phyloP scores from a whole-genome alignment of 202 grass and related monocot species.

The Carex arenaria region DNA sequence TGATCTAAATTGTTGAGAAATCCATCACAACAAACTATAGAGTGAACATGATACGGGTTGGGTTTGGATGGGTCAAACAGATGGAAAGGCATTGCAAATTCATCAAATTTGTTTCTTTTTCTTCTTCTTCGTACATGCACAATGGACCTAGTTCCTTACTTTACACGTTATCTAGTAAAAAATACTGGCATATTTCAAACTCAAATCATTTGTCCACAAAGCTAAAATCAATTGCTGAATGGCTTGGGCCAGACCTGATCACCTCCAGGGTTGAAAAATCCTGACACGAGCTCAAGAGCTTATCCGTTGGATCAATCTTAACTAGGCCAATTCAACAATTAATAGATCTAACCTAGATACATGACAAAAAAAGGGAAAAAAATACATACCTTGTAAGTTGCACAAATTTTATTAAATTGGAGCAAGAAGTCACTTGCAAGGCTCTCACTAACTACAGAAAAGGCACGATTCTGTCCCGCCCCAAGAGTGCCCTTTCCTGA shows the following conservation, averaged over 20 bases:
- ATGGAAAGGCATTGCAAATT: background rate
- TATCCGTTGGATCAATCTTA: background rate
- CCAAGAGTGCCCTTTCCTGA: constrained; percentile 88
- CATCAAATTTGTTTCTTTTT: no score
- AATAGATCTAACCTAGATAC: background rate
- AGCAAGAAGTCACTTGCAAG: constrained; percentile 94
- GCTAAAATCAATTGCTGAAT: background rate
- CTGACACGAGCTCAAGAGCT: background rate
- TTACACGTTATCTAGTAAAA: background rate
- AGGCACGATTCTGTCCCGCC: constrained; percentile 59
- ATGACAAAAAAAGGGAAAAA: constrained; percentile 1
- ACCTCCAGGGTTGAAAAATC: background rate
- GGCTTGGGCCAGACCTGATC: background rate
- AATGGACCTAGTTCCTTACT: background rate
- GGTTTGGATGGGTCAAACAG: background rate
- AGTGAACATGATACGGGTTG: background rate
- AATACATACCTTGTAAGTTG: constrained; percentile 75
- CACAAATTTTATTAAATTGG: constrained; percentile 74
- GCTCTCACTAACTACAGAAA: constrained; percentile 90
- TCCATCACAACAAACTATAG: background rate
- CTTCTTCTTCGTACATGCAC: background rate
- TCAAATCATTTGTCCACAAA: background rate
- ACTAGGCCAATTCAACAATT: background rate
- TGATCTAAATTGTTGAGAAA: background rate
- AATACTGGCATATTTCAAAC: background rate